Base-by-base conservation (phyloP, 2,329 filamentous ascomycete genomes). In the Calonectria henricotiae region DNA sequence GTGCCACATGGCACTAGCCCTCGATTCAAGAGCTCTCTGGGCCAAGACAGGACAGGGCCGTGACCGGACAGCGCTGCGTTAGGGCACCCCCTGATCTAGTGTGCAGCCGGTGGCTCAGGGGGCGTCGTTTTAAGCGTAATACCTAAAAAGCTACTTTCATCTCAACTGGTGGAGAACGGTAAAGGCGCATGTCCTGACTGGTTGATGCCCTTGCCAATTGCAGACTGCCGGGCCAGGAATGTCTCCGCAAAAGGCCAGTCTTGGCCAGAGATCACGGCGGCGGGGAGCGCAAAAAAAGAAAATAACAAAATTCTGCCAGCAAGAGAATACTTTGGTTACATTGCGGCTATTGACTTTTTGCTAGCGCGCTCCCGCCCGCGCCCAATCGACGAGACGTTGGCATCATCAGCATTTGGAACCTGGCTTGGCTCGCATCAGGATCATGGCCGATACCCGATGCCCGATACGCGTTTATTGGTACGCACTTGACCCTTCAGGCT, bases 71-170 rank as follows among this genome's bases (percentile, higher is more conserved):
- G 12, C 3, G 51, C 51, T 15, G 51, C 25, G 32, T 58, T 58
- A n/a, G 51, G 49, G 51, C 12, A 23, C 46, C 46, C 51, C 51
- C 20, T 20, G 32, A 27, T 37, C 17, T 17, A 5, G 12, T 17
- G 32, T 58, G n/a, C 35, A 37, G 51, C 20, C n/a, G 20, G 51
- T 58, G 13, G 51, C 43, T 23, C 17, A 27, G 27, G 25, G 20
- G 51, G 51, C n/a, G 51, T 58, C 35, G 12, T n/a, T 58, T 58
- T 58, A 58, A 58, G 51, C 51, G 51, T 58, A 58, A 58, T 58
- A 58, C 35, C 37, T 58, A 39, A 58, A 55, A 55, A 55, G 11
- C 39, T 37, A 15, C 11, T 37, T 20, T 58, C 51, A 58, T 58
- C 51, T 58, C 39, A 39, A 39, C 15, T 23, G n/a, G 51, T 58